Percentiles rank a stretch among this genome's conserved stretches.
These are phyloP conservation scores for Pseudozyma pruni DNA, from an alignment of 1,284 basidiomycete species.

Conservation along the genomic window DNA sequence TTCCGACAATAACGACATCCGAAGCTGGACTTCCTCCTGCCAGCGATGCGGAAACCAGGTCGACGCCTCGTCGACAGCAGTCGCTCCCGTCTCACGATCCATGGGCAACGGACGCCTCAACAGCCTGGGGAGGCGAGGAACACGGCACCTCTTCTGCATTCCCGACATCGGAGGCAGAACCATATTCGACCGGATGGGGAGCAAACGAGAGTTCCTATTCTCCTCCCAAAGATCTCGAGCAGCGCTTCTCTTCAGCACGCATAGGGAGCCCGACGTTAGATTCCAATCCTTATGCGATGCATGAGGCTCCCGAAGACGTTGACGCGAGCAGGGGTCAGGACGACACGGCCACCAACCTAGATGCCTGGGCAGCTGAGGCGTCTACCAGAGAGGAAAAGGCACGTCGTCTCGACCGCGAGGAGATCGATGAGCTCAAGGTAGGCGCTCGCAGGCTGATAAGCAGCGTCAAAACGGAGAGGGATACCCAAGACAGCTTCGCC, in stretches of 20 bases:
- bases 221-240: background rate
- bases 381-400: conserved; percentile 25
- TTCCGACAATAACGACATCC: background rate
- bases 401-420: conserved; percentile 28
- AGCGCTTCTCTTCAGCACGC: conserved; percentile 5
- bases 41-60: background rate
- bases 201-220: background rate
- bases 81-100: conserved; percentile 26
- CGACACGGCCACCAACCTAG: conserved; percentile 5
- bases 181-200: conserved; percentile 9
- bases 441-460: conserved; percentile 36
- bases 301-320: background rate
- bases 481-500: conserved; percentile 30
- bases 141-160: background rate
- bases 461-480: conserved; percentile 18
- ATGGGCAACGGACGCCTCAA: conserved; percentile 18
- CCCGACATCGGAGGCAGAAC: conserved; percentile 1
- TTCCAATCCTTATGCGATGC: background rate
- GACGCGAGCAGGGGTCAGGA: background rate
- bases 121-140: conserved; percentile 12
- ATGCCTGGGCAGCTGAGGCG: conserved; percentile 39
- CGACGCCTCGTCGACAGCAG: conserved; percentile 4
- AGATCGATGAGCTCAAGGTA: conserved; percentile 38
- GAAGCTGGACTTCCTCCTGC: background rate
- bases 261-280: background rate